A percentile compares a stretch with the other conserved stretches of the same genome.
Conservation (phyloP, 2,329 filamentous ascomycete species). For the Aspergillus carbonarius region DNA sequence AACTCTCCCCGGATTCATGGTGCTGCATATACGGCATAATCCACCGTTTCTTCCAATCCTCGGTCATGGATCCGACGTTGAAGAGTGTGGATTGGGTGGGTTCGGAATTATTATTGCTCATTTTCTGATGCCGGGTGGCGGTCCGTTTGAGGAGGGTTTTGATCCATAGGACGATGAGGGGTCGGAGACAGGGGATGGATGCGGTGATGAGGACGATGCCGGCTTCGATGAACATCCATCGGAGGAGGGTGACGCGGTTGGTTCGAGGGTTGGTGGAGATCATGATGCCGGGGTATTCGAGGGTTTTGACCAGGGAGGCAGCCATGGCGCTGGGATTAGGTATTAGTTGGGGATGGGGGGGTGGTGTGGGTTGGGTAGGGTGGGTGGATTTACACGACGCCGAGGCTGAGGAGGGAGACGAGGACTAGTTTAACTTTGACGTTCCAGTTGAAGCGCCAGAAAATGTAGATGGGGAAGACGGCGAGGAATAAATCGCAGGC, state of each 20-base stretch:
- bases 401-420: neutral
- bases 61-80: neutral
- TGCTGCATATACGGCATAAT: neutral
- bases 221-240: constrained; percentile 7
- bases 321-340: constrained; percentile 2
- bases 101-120: neutral
- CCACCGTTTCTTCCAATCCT: neutral
- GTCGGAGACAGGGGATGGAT: neutral
- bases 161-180: neutral
- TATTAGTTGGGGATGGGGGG: neutral
- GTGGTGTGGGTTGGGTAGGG: no score
- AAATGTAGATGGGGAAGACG: neutral
- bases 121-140: neutral
- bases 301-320: constrained; percentile 6
- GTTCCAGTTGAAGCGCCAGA: constrained; percentile 1
- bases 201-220: constrained; percentile 2
- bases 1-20: neutral
- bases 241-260: constrained; percentile 6
- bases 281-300: constrained; percentile 7
- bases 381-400: neutral
- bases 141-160: neutral
- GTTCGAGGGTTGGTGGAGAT: constrained; percentile 1
- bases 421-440: neutral
- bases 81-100: neutral
- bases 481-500: neutral